phyloP scores from a whole-genome alignment of 2,329 filamentous ascomycete genomes.

The Cordyceps militaris region DNA sequence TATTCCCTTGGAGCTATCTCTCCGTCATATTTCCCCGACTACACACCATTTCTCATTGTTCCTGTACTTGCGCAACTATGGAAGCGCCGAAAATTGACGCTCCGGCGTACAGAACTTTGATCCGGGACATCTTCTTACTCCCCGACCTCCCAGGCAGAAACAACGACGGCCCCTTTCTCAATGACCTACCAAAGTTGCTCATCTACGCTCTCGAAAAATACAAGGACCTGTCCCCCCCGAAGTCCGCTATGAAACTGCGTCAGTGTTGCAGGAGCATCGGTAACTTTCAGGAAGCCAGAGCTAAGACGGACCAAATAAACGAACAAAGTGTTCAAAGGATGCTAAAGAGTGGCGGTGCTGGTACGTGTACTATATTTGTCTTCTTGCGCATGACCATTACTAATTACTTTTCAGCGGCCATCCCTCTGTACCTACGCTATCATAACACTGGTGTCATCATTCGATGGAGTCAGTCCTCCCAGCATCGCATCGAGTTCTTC shows the following conservation, averaged over 20 bases:
- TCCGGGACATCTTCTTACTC: background rate
- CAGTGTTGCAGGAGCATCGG: background rate
- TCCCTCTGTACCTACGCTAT: background rate
- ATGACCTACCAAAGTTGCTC: background rate
- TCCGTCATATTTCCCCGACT: background rate
- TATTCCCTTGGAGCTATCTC: too few species aligned
- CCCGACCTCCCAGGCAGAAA: background rate
- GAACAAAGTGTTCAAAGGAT: background rate
- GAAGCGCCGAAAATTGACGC: background rate
- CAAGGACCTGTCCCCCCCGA: background rate
- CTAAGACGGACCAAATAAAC: background rate
- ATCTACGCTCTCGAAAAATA: background rate
- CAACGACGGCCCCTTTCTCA: background rate
- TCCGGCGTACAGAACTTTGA: background rate
- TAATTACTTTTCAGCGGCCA: background rate
- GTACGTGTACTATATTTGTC: background rate
- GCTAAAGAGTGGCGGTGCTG: background rate
- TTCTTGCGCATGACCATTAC: background rate
- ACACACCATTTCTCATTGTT: background rate
- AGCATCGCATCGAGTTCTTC: background rate
- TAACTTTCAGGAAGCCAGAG: background rate
- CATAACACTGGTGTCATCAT: constrained; percentile 4
- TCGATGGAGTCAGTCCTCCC: background rate
- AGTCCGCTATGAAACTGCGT: background rate
- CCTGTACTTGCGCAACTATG: background rate